A percentile compares a stretch with the other conserved stretches of the same genome.
These are phyloP conservation scores for Phytophthora chlamydospora DNA, from an alignment of 352 stramenopile genomes.

Conservation along the genomic window DNA sequence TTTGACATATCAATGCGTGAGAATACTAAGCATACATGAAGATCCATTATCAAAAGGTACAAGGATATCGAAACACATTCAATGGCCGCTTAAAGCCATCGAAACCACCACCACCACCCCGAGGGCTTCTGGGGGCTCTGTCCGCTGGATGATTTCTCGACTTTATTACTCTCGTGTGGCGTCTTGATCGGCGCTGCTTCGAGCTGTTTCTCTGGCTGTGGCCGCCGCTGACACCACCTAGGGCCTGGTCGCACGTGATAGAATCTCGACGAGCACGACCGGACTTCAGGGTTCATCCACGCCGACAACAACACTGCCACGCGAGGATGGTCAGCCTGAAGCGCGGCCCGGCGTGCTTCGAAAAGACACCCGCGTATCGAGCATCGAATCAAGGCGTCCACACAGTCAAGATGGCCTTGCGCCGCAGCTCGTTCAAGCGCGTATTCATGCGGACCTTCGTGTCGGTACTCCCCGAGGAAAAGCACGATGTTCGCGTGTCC, in stretches of 20 bases:
- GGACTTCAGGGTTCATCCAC: constrained; percentile 40
- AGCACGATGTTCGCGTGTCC: constrained; percentile 34
- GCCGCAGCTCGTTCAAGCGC: constrained; percentile 36
- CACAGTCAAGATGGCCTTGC: constrained; percentile 30
- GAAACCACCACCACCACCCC: constrained; percentile 34
- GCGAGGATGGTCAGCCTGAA: constrained; percentile 34
- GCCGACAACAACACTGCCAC: constrained; percentile 32
- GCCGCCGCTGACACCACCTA: constrained; percentile 36
- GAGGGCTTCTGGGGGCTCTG: constrained; percentile 11
- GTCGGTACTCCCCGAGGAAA: constrained; percentile 41
- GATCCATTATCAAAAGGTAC: too few species aligned
- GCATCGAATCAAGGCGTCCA: constrained; percentile 38
- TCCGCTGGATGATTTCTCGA: constrained; percentile 14
- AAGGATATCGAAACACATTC: too few species aligned
- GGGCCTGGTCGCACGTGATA: constrained; percentile 24
- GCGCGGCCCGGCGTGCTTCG: constrained; percentile 34
- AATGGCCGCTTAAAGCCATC: constrained; percentile 19
- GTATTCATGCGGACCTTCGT: constrained; percentile 38
- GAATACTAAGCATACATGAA: too few species aligned
- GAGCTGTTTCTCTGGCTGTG: constrained; percentile 4
- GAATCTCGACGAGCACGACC: constrained; percentile 24
- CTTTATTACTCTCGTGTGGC: not conserved
- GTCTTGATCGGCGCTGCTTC: not conserved
- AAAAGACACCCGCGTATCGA: constrained; percentile 45
- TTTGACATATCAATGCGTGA: too few species aligned